phyloP scores from a whole-genome alignment of 148 eudicot species.

The Cornus controversa region DNA sequence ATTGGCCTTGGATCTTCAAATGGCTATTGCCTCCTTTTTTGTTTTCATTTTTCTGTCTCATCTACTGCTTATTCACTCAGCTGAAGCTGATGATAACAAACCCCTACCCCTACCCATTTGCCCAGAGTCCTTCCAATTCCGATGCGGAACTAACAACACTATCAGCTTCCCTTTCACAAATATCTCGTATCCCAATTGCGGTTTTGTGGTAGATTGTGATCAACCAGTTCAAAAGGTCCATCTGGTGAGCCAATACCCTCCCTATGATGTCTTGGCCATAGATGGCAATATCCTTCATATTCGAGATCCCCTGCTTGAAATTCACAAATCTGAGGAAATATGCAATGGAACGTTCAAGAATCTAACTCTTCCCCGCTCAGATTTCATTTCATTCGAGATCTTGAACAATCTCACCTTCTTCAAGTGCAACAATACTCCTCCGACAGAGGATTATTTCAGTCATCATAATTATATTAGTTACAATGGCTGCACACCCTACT shows the following conservation, averaged over 20 bases:
- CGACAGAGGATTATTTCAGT: background rate
- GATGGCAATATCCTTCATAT: background rate
- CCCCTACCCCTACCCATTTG: slow-evolving; percentile 2
- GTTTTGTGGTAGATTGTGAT: slow-evolving; percentile 40
- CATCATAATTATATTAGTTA: background rate
- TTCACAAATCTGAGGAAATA: background rate
- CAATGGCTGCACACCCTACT: background rate
- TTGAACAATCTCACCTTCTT: slow-evolving; percentile 19
- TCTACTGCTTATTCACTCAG: slow-evolving; percentile 12
- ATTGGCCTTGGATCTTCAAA: background rate
- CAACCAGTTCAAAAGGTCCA: slow-evolving; percentile 7
- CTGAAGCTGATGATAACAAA: slow-evolving; percentile 4
- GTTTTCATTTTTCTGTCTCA: background rate
- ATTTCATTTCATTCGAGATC: slow-evolving; percentile 7
- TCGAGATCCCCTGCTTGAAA: background rate
- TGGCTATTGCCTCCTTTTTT: background rate
- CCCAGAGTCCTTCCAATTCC: slow-evolving; percentile 28
- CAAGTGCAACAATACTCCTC: slow-evolving; percentile 21
- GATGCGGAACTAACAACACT: slow-evolving; percentile 14
- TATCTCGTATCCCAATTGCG: slow-evolving; percentile 18
- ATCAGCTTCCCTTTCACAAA: slow-evolving; percentile 36
- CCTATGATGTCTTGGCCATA: background rate
- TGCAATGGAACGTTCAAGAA: background rate
- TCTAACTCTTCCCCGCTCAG: slow-evolving; percentile 1
- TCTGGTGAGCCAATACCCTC: slow-evolving; percentile 10